A percentile compares a stretch with the other conserved stretches of the same genome.
Evolutionary conservation across 1,139 yeast species (phyloP).

Genomic region (Hemisphaericaspora subhashii): DNA sequence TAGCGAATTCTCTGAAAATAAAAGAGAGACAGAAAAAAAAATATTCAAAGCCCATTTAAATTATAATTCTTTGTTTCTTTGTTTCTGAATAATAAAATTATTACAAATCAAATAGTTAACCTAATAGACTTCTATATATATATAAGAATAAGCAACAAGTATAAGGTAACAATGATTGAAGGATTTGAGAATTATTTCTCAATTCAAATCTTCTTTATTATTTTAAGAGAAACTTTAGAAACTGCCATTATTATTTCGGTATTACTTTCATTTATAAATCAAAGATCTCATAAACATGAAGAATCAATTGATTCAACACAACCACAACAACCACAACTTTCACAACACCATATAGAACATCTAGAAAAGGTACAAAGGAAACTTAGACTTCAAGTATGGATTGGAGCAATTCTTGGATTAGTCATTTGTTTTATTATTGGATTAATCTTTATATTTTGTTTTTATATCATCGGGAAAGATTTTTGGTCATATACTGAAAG

Average conservation of each 20-base stretch:
- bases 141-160: too few species aligned
- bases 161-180: slow-evolving; percentile 13
- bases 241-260: slow-evolving; percentile 88
- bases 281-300: slow-evolving; percentile 31
- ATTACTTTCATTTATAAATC: slow-evolving; percentile 75
- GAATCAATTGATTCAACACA: too few species aligned
- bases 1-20: too few species aligned
- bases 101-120: too few species aligned
- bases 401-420: slow-evolving; percentile 74
- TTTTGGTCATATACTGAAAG: slow-evolving; percentile 83
- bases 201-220: slow-evolving; percentile 82
- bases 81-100: too few species aligned
- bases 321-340: not conserved
- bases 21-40: too few species aligned
- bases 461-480: slow-evolving; percentile 76
- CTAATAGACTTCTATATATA: too few species aligned
- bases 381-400: slow-evolving; percentile 75
- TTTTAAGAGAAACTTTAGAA: slow-evolving; percentile 82
- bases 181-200: slow-evolving; percentile 57
- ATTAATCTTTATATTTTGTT: slow-evolving; percentile 68
- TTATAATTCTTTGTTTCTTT: too few species aligned
- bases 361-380: slow-evolving; percentile 19
- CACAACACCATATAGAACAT: slow-evolving; percentile 4
- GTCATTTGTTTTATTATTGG: slow-evolving; percentile 77
- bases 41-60: too few species aligned